phyloP scores from a whole-genome alignment of 164 flowering plant genomes.

The Vitis cinerea region DNA sequence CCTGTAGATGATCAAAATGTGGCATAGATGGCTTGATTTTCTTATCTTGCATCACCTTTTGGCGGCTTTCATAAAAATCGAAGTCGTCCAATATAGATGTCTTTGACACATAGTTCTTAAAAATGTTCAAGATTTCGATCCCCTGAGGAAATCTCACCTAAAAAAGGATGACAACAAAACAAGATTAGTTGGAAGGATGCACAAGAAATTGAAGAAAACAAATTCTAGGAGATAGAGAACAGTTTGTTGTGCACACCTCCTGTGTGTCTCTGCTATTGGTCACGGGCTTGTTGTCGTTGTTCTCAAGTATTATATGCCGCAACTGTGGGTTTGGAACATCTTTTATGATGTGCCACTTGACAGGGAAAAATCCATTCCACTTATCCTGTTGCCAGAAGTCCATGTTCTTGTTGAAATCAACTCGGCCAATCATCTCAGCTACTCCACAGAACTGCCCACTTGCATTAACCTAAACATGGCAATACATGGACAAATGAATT shows the following conservation, averaged over 20 bases:
- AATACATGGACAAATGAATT: background rate
- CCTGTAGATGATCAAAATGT: slow-evolving; percentile 38
- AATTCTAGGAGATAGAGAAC: background rate
- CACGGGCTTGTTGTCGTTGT: slow-evolving; percentile 75
- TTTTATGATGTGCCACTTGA: slow-evolving; percentile 82
- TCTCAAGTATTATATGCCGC: slow-evolving; percentile 67
- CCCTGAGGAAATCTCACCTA: slow-evolving; percentile 65
- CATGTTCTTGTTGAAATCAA: slow-evolving; percentile 66
- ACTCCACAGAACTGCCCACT: slow-evolving; percentile 91
- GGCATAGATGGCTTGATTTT: slow-evolving; percentile 38
- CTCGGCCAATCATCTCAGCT: slow-evolving; percentile 79
- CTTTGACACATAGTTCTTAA: slow-evolving; percentile 53
- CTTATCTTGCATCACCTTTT: slow-evolving; percentile 72
- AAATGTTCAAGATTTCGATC: slow-evolving; percentile 65
- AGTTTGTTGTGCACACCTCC: slow-evolving; percentile 39
- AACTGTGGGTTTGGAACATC: slow-evolving; percentile 73
- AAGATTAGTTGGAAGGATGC: background rate
- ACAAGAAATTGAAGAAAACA: background rate
- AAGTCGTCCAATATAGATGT: slow-evolving; percentile 87
- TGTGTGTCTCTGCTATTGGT: slow-evolving; percentile 83
- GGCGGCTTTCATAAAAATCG: slow-evolving; percentile 77
- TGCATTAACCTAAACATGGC: slow-evolving; percentile 63
- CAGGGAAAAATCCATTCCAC: slow-evolving; percentile 80
- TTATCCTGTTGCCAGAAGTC: slow-evolving; percentile 93
- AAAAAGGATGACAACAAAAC: background rate